Percentiles rank a stretch among this genome's conserved stretches.
These are phyloP conservation scores for Cyclotella kingstonii DNA, from an alignment of 108 stramenopile genomes.

Conservation along the genomic window DNA sequence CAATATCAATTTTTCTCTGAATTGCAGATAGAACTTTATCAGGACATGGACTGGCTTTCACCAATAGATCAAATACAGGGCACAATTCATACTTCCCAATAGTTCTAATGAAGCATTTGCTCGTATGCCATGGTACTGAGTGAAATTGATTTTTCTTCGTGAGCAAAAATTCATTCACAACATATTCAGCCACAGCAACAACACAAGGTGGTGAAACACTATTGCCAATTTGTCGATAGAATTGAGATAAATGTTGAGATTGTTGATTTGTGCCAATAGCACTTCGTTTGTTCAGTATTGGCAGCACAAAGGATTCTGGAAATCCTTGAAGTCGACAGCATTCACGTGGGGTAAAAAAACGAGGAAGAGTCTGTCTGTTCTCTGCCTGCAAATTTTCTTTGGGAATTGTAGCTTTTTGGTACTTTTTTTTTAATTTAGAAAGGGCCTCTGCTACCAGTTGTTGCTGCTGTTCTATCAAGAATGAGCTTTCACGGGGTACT, in stretches of 20 bases:
- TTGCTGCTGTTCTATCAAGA: constrained; percentile 2
- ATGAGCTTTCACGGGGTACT: constrained; percentile 12
- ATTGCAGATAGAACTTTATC: constrained; percentile 5
- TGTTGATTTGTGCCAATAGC: background rate
- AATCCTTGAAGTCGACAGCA: constrained; percentile 42
- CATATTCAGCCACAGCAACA: constrained; percentile 14
- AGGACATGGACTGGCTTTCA: constrained; percentile 8
- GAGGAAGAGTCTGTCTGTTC: constrained; percentile 5
- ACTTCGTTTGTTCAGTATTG: background rate
- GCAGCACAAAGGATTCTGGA: constrained; percentile 29
- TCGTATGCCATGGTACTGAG: too few species aligned
- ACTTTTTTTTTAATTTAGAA: constrained; percentile 8
- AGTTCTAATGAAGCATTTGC: too few species aligned
- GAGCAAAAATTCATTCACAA: background rate
- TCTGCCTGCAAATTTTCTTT: too few species aligned
- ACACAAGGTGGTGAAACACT: constrained; percentile 27
- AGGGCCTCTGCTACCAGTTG: background rate
- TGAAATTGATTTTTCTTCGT: background rate
- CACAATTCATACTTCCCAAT: background rate
- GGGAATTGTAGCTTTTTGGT: too few species aligned
- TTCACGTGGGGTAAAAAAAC: constrained; percentile 37
- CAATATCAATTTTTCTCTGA: background rate
- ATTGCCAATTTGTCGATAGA: constrained; percentile 28
- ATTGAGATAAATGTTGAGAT: constrained; percentile 4
- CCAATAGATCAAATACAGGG: constrained; percentile 6